These are phyloP conservation scores for Candida namnaoensis DNA, from an alignment of 805 yeast genomes.

Conservation along the genomic window DNA sequence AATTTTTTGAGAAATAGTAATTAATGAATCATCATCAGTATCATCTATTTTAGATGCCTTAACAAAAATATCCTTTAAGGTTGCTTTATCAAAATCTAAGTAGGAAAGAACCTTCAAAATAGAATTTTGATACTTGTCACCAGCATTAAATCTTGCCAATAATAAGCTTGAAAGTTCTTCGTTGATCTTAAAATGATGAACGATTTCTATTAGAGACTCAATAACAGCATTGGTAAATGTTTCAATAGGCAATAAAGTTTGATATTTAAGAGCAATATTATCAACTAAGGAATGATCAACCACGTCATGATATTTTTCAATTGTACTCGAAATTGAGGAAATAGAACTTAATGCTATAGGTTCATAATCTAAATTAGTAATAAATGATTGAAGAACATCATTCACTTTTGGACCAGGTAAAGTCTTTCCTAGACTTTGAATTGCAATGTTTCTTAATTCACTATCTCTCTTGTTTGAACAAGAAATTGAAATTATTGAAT, in stretches of 20 bases:
- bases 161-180: not conserved
- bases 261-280: constrained; percentile 6
- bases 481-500: constrained; percentile 25
- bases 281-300: constrained; percentile 5
- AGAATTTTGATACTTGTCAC: constrained; percentile 10
- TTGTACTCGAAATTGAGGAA: constrained; percentile 16
- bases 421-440: constrained; percentile 20
- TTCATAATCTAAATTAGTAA: constrained; percentile 24
- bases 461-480: constrained; percentile 23
- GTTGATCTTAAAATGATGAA: constrained; percentile 11
- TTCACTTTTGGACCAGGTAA: constrained; percentile 16
- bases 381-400: constrained; percentile 21
- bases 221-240: constrained; percentile 9
- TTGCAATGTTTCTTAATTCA: constrained; percentile 28
- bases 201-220: constrained; percentile 14
- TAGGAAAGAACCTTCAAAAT: constrained; percentile 14
- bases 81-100: constrained; percentile 8
- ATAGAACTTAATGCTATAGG: constrained; percentile 24
- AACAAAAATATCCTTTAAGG: constrained; percentile 10
- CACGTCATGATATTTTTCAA: constrained; percentile 7
- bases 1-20: constrained; percentile 15
- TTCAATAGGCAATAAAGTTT: constrained; percentile 4
- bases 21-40: constrained; percentile 16
- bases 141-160: constrained; percentile 10
- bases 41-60: constrained; percentile 15